Evolutionary conservation across 2,329 filamentous ascomycete genomes (phyloP), one percentile per base, ranked within the genome.

Genomic region (Rhytidhysteron rufulum): DNA sequence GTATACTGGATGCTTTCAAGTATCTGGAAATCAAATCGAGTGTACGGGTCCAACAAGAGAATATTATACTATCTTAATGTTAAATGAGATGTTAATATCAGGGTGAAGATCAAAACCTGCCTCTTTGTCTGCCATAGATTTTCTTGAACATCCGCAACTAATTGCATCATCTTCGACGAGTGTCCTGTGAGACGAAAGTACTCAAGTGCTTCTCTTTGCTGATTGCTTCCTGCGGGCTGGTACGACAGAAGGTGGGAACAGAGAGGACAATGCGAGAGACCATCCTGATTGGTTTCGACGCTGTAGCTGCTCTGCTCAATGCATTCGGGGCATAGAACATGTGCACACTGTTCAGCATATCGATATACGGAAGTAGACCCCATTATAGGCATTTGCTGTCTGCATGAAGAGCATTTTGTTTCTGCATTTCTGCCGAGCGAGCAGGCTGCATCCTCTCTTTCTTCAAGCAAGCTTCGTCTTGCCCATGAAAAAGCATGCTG

Each of bases 401-500:
- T 50, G 39, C 62, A 67, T 3, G 38, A 42, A 5, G 58, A 61
- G 47, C 63, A 63, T 1, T 49, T 59, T 5, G 52, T 47, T 41
- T 64, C 60, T 4, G 55, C 51, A 1, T 57, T 43, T 25, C 44
- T 41, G 4, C 52, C 57, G 0, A 56, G 15, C 0, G 45, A 49
- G 6, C 43, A 55, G 45, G 58, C 47, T 10, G 60, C 59, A 37
- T 65, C 63, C 29, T 65, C 55, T 44, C 53, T 49, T 29, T 66
- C 65, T n/a, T 72, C 61, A 7, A 57, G 35, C 8, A 61, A 27
- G 29, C 60, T 61, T 3, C 58, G 57, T 19, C 56, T 60, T 31
- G 54, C 54, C 71, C 71, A 74, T 1, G 67, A 69, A 32, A 72
- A 70, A 0, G 50, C 57, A 25, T 70, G 63, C 43, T 74, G 72